These are phyloP conservation scores for Phyllostachys edulis DNA, from an alignment of 176 grass and related monocot genomes.

Conservation along the genomic window DNA sequence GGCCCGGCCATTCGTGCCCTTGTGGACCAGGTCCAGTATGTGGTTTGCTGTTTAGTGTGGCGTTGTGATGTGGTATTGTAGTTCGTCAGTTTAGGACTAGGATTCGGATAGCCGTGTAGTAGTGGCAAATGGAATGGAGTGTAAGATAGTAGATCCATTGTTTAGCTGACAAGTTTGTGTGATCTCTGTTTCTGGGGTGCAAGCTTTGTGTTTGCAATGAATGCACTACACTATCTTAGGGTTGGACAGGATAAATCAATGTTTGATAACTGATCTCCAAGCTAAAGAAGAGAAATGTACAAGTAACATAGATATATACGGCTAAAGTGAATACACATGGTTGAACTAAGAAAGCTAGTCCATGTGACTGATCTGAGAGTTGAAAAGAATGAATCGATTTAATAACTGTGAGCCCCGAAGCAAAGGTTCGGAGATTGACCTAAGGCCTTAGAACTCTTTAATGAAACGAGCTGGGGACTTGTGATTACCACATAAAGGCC, in stretches of 20 bases:
- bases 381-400: background rate
- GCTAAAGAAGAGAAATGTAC: background rate
- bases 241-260: background rate
- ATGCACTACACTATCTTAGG: background rate
- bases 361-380: background rate
- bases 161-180: background rate
- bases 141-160: background rate
- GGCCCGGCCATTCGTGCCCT: background rate
- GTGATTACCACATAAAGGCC: background rate
- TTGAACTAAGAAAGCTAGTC: background rate
- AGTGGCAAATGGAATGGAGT: background rate
- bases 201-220: background rate
- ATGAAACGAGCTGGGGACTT: slow-evolving; percentile 18
- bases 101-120: background rate
- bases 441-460: slow-evolving; percentile 1
- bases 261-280: background rate
- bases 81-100: background rate
- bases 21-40: background rate
- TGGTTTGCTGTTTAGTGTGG: background rate
- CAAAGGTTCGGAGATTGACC: slow-evolving; percentile 6
- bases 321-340: background rate
- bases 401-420: background rate
- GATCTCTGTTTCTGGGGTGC: background rate
- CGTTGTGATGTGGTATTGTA: background rate
- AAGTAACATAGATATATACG: background rate